Evolutionary conservation across 148 eudicot species (phyloP).

Genomic region (Limonium bicolor): DNA sequence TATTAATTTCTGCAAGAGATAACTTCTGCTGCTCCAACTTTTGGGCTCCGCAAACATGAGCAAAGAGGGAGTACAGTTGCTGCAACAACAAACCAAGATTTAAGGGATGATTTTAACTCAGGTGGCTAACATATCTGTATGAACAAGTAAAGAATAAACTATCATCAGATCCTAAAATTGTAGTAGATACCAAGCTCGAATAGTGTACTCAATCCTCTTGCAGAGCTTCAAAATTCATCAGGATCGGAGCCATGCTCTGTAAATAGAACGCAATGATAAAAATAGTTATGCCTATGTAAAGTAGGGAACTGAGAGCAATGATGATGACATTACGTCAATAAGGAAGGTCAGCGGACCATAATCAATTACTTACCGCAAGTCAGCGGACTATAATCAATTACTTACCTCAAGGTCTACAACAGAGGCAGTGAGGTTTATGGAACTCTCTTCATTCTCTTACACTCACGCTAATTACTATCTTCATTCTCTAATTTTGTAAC

Average conservation of each 20-base stretch:
- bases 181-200: conserved; percentile 79
- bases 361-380: too few relatives aligned
- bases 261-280: too few relatives aligned
- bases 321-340: too few relatives aligned
- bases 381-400: too few relatives aligned
- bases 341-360: too few relatives aligned
- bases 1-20: conserved; percentile 50
- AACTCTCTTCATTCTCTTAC: too few relatives aligned
- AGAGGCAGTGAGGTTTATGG: too few relatives aligned
- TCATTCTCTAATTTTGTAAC: too few relatives aligned
- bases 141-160: conserved; percentile 1
- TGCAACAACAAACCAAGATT: conserved; percentile 13
- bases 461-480: too few relatives aligned
- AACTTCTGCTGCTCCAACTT: conserved; percentile 68
- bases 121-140: not conserved
- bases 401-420: too few relatives aligned
- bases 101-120: not conserved
- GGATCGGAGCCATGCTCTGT: conserved; percentile 63
- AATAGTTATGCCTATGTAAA: too few relatives aligned
- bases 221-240: conserved; percentile 63
- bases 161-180: conserved; percentile 92
- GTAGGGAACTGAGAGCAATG: too few relatives aligned
- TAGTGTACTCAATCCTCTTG: conserved; percentile 74
- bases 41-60: conserved; percentile 66
- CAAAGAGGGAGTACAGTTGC: conserved; percentile 88